A percentile compares a stretch with the other conserved stretches of the same genome.
Evolutionary conservation across 345 rosid species (phyloP).

Genomic region (Chamaenerion angustifolium): DNA sequence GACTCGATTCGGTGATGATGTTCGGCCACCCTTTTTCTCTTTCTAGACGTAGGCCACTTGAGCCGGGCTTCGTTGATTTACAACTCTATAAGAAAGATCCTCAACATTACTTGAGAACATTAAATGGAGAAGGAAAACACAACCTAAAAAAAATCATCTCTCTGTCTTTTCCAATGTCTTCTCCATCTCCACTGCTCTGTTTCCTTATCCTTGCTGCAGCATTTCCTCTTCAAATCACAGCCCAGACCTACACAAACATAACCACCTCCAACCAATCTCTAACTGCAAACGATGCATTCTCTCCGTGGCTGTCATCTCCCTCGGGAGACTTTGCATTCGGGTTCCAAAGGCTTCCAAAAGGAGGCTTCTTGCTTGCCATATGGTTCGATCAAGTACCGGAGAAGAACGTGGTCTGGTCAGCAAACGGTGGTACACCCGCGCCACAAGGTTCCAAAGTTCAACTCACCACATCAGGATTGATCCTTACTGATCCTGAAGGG

Average conservation of each 20-base stretch:
- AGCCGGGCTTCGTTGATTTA: not conserved
- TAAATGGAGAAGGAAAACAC: not conserved
- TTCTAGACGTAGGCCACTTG: too few relatives aligned
- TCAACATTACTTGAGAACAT: too few relatives aligned
- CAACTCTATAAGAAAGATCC: not conserved
- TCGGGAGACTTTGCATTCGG: slow-evolving; percentile 46
- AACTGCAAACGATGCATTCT: slow-evolving; percentile 8
- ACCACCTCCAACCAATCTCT: slow-evolving; percentile 15
- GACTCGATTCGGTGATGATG: too few relatives aligned
- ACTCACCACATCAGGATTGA: slow-evolving; percentile 21
- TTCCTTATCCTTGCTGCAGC: slow-evolving; percentile 9
- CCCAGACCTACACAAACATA: slow-evolving; percentile 15
- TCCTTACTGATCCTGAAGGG: slow-evolving; percentile 24
- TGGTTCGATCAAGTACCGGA: slow-evolving; percentile 30
- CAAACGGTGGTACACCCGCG: slow-evolving; percentile 16
- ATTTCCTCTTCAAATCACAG: slow-evolving; percentile 9
- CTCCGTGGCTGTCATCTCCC: slow-evolving; percentile 21
- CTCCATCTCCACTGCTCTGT: not conserved
- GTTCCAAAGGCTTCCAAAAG: slow-evolving; percentile 13
- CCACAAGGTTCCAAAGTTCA: slow-evolving; percentile 24
- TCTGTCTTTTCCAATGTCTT: slow-evolving; percentile 6
- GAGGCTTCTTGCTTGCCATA: slow-evolving; percentile 20
- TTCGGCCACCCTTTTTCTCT: too few relatives aligned
- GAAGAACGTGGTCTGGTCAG: slow-evolving; percentile 39
- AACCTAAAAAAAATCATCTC: not conserved